Conservation (phyloP, 2,329 filamentous ascomycete species). For the Penicillium sumatraense region DNA sequence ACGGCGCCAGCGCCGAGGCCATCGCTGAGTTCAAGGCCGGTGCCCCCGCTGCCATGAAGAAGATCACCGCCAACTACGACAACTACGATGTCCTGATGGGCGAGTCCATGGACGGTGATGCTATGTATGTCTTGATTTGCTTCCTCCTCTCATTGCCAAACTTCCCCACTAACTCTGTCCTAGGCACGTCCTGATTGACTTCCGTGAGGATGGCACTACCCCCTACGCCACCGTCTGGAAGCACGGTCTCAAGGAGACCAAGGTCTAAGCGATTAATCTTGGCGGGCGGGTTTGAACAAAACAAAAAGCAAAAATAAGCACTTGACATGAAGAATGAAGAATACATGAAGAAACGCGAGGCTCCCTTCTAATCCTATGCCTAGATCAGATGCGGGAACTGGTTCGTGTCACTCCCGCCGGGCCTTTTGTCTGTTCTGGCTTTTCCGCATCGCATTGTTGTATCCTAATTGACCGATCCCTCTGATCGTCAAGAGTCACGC, state of each 20-base stretch:
- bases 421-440: constrained; percentile 26
- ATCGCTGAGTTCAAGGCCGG: constrained; percentile 80
- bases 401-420: constrained; percentile 14
- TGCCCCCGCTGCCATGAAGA: constrained; percentile 77
- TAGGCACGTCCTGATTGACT: constrained; percentile 91
- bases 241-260: constrained; percentile 84
- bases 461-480: constrained; percentile 34
- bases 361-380: constrained; percentile 8
- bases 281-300: constrained; percentile 7
- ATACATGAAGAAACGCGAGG: constrained; percentile 27
- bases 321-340: constrained; percentile 29
- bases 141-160: too few species aligned
- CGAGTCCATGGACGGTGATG: constrained; percentile 89
- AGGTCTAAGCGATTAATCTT: constrained; percentile 69
- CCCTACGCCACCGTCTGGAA: constrained; percentile 94
- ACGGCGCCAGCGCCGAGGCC: constrained; percentile 61
- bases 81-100: constrained; percentile 95
- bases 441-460: constrained; percentile 32
- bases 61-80: constrained; percentile 87
- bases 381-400: constrained; percentile 20
- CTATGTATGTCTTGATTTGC: constrained; percentile 71
- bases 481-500: constrained; percentile 38
- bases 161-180: background rate
- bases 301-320: constrained; percentile 20
- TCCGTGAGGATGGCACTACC: constrained; percentile 93